Evolutionary conservation across 441 rosid genomes (phyloP).

Genomic region (Brassica hybrid): DNA sequence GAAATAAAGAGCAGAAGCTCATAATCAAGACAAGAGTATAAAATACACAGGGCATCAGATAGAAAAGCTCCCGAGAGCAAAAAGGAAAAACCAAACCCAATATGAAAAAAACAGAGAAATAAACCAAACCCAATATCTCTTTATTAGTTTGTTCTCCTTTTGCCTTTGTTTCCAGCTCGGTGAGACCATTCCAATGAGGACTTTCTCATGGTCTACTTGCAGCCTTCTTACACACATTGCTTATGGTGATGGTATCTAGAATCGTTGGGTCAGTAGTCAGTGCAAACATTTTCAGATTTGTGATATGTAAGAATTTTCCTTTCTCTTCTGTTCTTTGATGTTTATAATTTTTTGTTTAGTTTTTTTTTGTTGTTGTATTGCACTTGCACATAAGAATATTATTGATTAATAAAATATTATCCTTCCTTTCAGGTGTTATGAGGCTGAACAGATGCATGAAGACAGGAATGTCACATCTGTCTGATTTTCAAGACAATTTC

Average conservation of each 20-base stretch:
- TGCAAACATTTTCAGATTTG: slow-evolving; percentile 97
- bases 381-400: slow-evolving; percentile 9
- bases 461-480: slow-evolving; percentile 64
- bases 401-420: neutral
- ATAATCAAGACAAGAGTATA: too few species aligned
- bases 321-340: slow-evolving; percentile 12
- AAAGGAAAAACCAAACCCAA: too few species aligned
- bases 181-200: slow-evolving; percentile 98
- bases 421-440: slow-evolving; percentile 69
- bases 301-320: slow-evolving; percentile 71
- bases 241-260: slow-evolving; percentile 86
- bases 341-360: neutral
- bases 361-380: slow-evolving; percentile 4
- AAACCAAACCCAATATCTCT: neutral
- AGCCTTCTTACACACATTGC: slow-evolving; percentile 81
- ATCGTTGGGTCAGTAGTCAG: slow-evolving; percentile 89
- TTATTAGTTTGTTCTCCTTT: slow-evolving; percentile 3
- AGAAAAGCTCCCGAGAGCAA: too few species aligned
- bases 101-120: too few species aligned
- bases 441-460: slow-evolving; percentile 83
- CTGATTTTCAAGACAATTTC: neutral
- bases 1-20: too few species aligned
- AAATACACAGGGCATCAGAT: too few species aligned
- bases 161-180: slow-evolving; percentile 71
- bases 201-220: slow-evolving; percentile 97